Evolutionary conservation across 208 protist genomes (phyloP), one percentile per base, ranked within the genome.

Genomic region (Leishmania braziliensis): DNA sequence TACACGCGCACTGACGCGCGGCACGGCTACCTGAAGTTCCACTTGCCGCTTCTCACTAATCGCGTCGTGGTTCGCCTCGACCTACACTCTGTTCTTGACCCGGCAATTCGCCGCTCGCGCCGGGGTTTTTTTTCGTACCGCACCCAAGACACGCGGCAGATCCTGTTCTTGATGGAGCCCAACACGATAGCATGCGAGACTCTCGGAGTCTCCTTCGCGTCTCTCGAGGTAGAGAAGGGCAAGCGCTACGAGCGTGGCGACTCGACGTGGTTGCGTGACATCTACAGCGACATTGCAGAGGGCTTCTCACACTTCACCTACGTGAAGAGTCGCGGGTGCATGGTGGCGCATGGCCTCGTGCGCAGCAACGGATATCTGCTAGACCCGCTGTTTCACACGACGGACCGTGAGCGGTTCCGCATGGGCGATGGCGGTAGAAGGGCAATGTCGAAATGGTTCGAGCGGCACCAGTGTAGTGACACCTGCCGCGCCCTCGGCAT

Each of bases 231-330:
- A 20, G 66, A 80, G 74, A 56, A 84, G 43, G 76, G 78, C 3
- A 73, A 81, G 36, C 65, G 62, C 54, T 91, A 87, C 88, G 75
- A 69, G 4, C 88, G 69, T 4, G 82, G 70, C 39, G 82, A 84
- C 77, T 29, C 77, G 4, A 33, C 65, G 6, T 86, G 85, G 82
- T 56, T 75, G 56, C 83, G 78, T 12, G 58, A 78, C 29, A 78
- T 84, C 46, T 88, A 83, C 78, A 75, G 84, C 43, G 80, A 90
- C 53, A 86, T 94, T 20, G 90, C 95, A 5, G 92, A 97, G 63
- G 92, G 89, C 12, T 92, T 95, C 75, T 92, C 92, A 5, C 92
- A 95, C 81, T 94, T 94, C 76, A 89, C 88, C 23, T 87, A 88
- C 54, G 70, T 81, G 39, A 65, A 81, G 56, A 89, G 82, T 20